Conservation (phyloP, 108 stramenopile genomes). For the Phaeodactylum tricornutum region DNA sequence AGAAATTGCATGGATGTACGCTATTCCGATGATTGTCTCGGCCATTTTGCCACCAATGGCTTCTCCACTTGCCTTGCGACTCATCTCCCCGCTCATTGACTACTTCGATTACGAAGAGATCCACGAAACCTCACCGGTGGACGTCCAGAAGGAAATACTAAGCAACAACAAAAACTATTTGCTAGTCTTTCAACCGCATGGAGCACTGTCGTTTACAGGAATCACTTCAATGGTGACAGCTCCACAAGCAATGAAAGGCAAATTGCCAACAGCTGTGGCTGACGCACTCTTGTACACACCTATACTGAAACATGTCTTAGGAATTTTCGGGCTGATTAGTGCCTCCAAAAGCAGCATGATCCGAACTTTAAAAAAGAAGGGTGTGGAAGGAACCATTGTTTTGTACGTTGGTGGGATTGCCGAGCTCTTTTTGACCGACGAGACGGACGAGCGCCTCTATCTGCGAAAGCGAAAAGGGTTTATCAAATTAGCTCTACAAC, state of each 20-base stretch:
- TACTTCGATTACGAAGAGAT: conserved; percentile 64
- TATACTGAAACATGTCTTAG: conserved; percentile 64
- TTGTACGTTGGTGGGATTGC: conserved; percentile 79
- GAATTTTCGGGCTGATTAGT: conserved; percentile 61
- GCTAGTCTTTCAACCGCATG: conserved; percentile 43
- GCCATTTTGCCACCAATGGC: conserved; percentile 13
- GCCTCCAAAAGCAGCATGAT: conserved; percentile 29
- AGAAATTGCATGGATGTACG: conserved; percentile 10
- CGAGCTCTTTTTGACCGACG: conserved; percentile 69
- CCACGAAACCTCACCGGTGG: conserved; percentile 25
- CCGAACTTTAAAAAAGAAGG: conserved; percentile 19
- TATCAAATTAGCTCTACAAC: conserved; percentile 64
- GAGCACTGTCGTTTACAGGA: conserved; percentile 15
- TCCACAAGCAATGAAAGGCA: conserved; percentile 2
- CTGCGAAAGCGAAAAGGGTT: conserved; percentile 70
- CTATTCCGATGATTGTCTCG: conserved; percentile 26
- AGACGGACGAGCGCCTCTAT: conserved; percentile 46
- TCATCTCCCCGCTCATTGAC: conserved; percentile 31
- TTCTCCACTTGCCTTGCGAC: conserved; percentile 10
- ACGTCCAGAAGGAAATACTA: conserved; percentile 13
- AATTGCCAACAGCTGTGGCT: conserved; percentile 23
- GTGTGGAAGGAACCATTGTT: conserved; percentile 27
- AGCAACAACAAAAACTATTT: conserved; percentile 17
- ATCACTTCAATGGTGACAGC: conserved; percentile 1
- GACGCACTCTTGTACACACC: conserved; percentile 25